Conservation (phyloP, 2,329 filamentous ascomycete species). For the Sporothrix dimorphospora region DNA sequence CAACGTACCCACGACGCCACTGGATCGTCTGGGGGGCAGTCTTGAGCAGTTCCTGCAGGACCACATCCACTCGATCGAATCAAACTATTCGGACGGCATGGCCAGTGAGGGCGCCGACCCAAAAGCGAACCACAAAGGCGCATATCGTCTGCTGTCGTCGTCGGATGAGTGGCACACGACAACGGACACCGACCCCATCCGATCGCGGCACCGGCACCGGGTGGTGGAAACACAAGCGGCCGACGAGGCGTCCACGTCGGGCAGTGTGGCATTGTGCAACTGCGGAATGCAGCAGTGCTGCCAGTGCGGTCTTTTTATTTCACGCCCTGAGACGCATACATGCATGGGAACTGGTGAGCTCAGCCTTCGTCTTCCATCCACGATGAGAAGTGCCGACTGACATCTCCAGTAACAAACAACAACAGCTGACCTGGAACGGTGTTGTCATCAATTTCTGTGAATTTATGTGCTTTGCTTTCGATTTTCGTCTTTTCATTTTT, state of each 20-base stretch:
- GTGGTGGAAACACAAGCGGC: constrained; percentile 42
- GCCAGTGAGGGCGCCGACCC: background rate
- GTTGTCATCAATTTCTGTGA: background rate
- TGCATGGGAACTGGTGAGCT: background rate
- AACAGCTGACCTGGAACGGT: background rate
- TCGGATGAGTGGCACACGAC: constrained; percentile 28
- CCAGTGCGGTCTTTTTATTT: constrained; percentile 26
- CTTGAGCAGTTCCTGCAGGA: constrained; percentile 17
- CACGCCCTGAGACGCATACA: constrained; percentile 21
- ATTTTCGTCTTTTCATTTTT: background rate
- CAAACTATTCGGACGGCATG: constrained; percentile 2
- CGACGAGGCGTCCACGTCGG: background rate
- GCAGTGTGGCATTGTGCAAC: constrained; percentile 10
- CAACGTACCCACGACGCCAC: background rate
- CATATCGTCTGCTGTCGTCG: background rate
- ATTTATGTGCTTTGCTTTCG: background rate
- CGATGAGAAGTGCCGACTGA: background rate
- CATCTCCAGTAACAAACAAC: background rate
- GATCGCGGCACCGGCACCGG: constrained; percentile 62
- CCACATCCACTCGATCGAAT: constrained; percentile 13
- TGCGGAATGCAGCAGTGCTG: constrained; percentile 31
- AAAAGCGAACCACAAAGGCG: background rate
- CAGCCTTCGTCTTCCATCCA: background rate
- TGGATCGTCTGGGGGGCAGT: background rate
- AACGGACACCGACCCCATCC: constrained; percentile 46